phyloP scores from a whole-genome alignment of 805 yeast species.

The Trichomonascus vanleenenianus region DNA sequence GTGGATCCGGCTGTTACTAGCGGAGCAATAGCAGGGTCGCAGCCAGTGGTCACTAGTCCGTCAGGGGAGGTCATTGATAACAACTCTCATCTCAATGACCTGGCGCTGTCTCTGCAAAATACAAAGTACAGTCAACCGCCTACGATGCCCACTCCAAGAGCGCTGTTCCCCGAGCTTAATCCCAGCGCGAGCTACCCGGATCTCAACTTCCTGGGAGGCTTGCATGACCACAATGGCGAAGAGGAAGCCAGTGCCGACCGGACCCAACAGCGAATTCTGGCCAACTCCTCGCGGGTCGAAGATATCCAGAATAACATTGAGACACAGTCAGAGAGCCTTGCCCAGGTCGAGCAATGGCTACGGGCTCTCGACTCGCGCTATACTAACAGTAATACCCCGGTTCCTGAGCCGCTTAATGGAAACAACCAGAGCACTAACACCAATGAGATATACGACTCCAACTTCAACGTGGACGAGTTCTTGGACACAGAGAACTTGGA shows the following conservation, averaged over 20 bases:
- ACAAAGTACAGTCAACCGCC: neutral
- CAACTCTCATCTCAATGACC: no score
- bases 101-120: neutral
- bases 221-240: neutral
- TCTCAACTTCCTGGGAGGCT: neutral
- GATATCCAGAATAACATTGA: neutral
- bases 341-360: conserved; percentile 1
- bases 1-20: no score
- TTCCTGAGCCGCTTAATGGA: no score
- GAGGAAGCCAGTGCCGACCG: neutral
- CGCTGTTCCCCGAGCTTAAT: conserved; percentile 1
- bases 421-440: no score
- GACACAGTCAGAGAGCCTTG: neutral
- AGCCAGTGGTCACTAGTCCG: no score
- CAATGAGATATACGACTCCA: no score
- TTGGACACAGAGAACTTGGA: no score
- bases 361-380: neutral
- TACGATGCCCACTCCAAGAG: neutral
- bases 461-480: no score
- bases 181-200: neutral
- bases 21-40: no score
- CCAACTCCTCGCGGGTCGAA: neutral
- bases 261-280: neutral
- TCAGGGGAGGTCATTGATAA: no score
- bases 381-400: no score